phyloP scores from a whole-genome alignment of 2,329 filamentous ascomycete genomes.

The Penicillium griseofulvum region DNA sequence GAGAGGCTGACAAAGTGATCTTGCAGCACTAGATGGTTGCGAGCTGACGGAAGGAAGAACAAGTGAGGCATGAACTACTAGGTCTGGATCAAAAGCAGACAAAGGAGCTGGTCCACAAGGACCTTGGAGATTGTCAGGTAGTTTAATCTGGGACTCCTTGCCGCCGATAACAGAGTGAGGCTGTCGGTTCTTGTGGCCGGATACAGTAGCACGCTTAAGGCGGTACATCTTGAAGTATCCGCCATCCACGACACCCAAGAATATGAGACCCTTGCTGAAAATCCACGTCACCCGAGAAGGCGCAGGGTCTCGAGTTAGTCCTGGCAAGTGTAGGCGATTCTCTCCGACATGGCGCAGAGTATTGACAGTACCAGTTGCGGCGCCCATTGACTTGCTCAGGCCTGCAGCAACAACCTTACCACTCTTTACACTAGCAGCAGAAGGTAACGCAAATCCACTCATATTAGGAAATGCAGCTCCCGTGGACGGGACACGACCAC shows the following conservation, averaged over 20 bases:
- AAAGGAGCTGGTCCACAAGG: slow-evolving; percentile 57
- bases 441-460: slow-evolving; percentile 45
- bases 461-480: slow-evolving; percentile 45
- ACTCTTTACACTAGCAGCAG: slow-evolving; percentile 47
- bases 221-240: slow-evolving; percentile 47
- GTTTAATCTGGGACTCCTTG: slow-evolving; percentile 64
- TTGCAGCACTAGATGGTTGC: slow-evolving; percentile 44
- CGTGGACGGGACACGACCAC: slow-evolving; percentile 51
- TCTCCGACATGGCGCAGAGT: slow-evolving; percentile 49
- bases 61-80: slow-evolving; percentile 40
- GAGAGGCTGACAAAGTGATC: slow-evolving; percentile 54
- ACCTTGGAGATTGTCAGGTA: slow-evolving; percentile 63
- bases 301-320: slow-evolving; percentile 37
- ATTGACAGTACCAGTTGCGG: slow-evolving; percentile 49
- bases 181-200: slow-evolving; percentile 54
- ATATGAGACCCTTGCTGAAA: slow-evolving; percentile 41
- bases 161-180: slow-evolving; percentile 54
- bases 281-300: slow-evolving; percentile 49
- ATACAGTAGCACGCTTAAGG: slow-evolving; percentile 41
- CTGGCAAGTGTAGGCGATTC: slow-evolving; percentile 48
- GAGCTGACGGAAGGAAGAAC: slow-evolving; percentile 37
- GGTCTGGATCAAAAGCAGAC: slow-evolving; percentile 53
- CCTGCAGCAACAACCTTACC: slow-evolving; percentile 51
- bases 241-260: slow-evolving; percentile 47
- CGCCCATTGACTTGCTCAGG: slow-evolving; percentile 51